Evolutionary conservation across 164 flowering plant species (phyloP), one percentile per base, ranked within the genome.

Genomic region (Vitis rotundifolia): DNA sequence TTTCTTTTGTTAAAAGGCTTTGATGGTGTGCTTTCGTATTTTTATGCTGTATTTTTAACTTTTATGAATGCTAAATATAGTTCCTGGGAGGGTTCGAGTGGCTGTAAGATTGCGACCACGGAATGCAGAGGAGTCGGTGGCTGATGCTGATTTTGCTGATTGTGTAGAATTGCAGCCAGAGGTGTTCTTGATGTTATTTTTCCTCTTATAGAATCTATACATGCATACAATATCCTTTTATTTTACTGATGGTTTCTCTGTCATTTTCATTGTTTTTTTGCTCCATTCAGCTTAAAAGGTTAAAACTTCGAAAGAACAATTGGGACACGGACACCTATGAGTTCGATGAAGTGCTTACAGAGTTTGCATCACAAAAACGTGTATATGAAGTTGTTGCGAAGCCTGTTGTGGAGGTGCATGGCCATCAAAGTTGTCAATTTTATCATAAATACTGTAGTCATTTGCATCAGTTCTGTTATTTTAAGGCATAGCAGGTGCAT

Each of bases 101-200:
- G 98, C 97, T 71, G 97, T 96, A 19, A 82, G 99, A 77, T 80
- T 96, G 75, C 85, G 99, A 49, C 97, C 98, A 0, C 86, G 87
- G 26, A 96, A 88, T 84, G 82, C 88, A 47, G 98, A 96, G 74
- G 99, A 96, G 76, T 69, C 66, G 70, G 87, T 81, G 37, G 89
- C 93, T 11, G 99, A 96, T 85, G 97, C 98, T 63, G 99, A 96
- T 84, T 96, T 96, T 87, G 98, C 94, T 64, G 98, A 93, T 78
- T 96, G 99, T 78, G 99, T 96, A 14, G 97, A 96, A 69, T 73
- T 96, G 72, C 99, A 87, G 77, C 98, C 98, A 29, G 98, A 94
- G 98, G 98, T 90, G 68, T 48, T 57, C 48, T 14, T 62, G 47
- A 53, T 69, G 59, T 52, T 22, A 13, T 52, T 59, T 28, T 66